These are phyloP conservation scores for Porodaedalea pini DNA, from an alignment of 1,284 basidiomycete genomes.

Conservation along the genomic window DNA sequence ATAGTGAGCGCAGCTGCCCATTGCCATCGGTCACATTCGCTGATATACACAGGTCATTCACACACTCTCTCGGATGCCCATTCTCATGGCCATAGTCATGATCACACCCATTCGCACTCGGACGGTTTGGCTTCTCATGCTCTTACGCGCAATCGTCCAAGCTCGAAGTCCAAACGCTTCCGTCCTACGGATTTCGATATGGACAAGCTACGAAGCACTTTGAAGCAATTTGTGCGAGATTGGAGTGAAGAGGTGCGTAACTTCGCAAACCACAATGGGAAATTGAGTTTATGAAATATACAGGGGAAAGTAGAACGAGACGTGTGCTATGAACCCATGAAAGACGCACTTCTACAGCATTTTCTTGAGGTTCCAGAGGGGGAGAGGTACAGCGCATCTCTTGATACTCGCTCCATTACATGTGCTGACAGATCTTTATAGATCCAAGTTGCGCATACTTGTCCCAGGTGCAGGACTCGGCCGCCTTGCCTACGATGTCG, in stretches of 20 bases:
- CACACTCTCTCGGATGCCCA: constrained; percentile 9
- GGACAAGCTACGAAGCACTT: constrained; percentile 85
- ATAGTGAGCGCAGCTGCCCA: neutral
- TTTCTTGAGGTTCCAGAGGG: constrained; percentile 53
- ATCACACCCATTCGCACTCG: constrained; percentile 21
- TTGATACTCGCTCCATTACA: constrained; percentile 11
- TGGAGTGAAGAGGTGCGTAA: constrained; percentile 76
- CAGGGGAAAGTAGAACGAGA: constrained; percentile 78
- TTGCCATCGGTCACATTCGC: neutral
- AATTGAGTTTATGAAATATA: neutral
- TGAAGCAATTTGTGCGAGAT: constrained; percentile 89
- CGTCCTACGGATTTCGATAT: constrained; percentile 67
- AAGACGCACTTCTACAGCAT: constrained; percentile 65
- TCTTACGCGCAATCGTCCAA: constrained; percentile 24
- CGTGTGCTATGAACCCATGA: constrained; percentile 75
- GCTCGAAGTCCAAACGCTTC: constrained; percentile 30
- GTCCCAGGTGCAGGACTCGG: constrained; percentile 88
- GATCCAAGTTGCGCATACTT: constrained; percentile 64
- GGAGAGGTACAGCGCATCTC: constrained; percentile 42
- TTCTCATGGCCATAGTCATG: constrained; percentile 27
- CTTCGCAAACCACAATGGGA: neutral
- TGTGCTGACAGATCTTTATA: constrained; percentile 27
- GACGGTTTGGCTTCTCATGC: constrained; percentile 3
- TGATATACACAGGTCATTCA: constrained; percentile 7
- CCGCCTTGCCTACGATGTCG: constrained; percentile 82